Base-by-base conservation (phyloP, 768 basidiomycete species). In the Tubosaeta sp. region DNA sequence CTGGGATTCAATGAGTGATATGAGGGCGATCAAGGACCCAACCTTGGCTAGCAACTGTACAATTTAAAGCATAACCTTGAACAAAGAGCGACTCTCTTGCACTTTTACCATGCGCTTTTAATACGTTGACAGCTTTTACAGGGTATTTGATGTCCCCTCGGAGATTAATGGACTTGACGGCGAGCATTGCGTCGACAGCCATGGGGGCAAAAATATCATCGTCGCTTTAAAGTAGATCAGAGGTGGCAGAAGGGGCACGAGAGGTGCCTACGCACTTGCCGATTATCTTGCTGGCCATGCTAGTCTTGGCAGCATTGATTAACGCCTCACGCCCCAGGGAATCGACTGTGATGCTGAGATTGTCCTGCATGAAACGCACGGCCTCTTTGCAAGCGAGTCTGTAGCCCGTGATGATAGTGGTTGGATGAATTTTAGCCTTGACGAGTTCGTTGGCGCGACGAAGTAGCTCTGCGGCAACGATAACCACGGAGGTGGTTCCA, bases 31-130 rank as follows among this genome's bases (percentile, higher is more conserved):
- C 3, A 39, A 34, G 37, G n/a, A 49, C 59, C 79, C 48, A 62
- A 95, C 97, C 97, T 81, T 99, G 97, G 71, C 92, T 95, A 2
- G 97, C 94, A 38, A 98, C 94, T 12, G 95, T 97, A 72, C 97
- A 98, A 69, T 98, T 99, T 55, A 99, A 73, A 33, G 97, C 97
- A 73, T 98, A 99, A 35, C 97, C 97, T 64, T 88, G 89, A 44
- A 99, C 89, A 67, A 88, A 94, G 55, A 97, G 65, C 39, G 95
- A 97, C 70, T 99, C 97, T 58, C 94, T 80, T 22, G 97, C 91
- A 67, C 92, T 95, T 72, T 84, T 85, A 49, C 97, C 97, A 61
- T 99, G 97, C 3, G 97, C 97, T 72, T 99, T 99, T 61, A 99
- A 78, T 27, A 98, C 84, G 65, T 99, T 99, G 58, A 99, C 97